These are phyloP conservation scores for Saccharomycopsis fermentans DNA, from an alignment of 805 yeast species.

Conservation along the genomic window DNA sequence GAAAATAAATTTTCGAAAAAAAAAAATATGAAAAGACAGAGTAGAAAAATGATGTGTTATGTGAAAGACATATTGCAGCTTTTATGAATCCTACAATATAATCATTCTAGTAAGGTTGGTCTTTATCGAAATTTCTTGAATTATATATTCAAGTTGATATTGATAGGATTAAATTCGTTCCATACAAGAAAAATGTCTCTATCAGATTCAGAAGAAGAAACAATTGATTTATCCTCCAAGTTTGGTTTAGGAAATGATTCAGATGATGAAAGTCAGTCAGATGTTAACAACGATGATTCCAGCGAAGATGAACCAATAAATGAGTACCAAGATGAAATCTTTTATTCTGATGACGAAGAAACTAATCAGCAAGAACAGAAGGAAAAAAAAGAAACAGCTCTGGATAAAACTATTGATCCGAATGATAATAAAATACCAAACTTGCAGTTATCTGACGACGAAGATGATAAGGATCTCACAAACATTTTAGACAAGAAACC, in stretches of 20 bases:
- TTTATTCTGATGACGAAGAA: conserved; percentile 29
- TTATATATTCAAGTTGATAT: not conserved
- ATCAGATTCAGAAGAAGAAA: conserved; percentile 16
- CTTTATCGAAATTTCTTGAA: too few species aligned
- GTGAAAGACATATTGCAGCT: not conserved
- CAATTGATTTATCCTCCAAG: conserved; percentile 9
- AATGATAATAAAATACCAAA: conserved; percentile 32
- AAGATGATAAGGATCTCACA: conserved; percentile 38
- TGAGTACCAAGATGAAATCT: conserved; percentile 44
- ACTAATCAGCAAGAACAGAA: conserved; percentile 22
- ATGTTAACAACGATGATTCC: conserved; percentile 22
- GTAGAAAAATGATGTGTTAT: not conserved
- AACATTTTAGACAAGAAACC: conserved; percentile 34
- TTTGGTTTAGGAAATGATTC: conserved; percentile 4
- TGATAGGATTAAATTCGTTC: too few species aligned
- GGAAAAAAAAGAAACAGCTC: conserved; percentile 21
- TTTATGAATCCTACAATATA: too few species aligned
- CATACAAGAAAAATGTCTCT: not conserved
- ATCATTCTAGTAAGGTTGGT: too few species aligned
- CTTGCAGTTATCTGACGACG: conserved; percentile 44
- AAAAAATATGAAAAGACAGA: not conserved
- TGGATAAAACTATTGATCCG: conserved; percentile 16
- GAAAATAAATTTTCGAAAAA: not conserved
- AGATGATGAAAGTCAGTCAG: conserved; percentile 25
- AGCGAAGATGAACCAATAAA: conserved; percentile 25